Evolutionary conservation across 2,329 filamentous ascomycete species (phyloP).

Genomic region (Ophidiomyces ophidiicola): DNA sequence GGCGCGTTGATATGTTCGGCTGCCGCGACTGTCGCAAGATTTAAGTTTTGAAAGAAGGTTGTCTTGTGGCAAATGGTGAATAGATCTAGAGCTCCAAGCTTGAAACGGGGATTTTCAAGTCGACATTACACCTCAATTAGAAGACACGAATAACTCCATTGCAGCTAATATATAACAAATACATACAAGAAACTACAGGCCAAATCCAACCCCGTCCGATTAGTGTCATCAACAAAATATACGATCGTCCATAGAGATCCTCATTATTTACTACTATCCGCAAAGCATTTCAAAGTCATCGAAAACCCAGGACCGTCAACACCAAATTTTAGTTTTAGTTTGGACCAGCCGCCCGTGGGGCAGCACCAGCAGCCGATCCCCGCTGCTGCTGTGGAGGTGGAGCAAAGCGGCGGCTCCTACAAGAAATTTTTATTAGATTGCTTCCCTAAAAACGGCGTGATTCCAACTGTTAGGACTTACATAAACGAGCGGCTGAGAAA

Average conservation of each 20-base stretch:
- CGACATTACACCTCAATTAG: not conserved
- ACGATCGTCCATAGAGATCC: slow-evolving; percentile 1
- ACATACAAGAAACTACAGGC: slow-evolving; percentile 8
- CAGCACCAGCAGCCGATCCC: slow-evolving; percentile 7
- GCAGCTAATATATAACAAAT: slow-evolving; percentile 7
- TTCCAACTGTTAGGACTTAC: slow-evolving; percentile 32
- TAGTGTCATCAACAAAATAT: slow-evolving; percentile 3
- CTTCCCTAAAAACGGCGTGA: not conserved
- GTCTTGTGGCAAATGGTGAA: too few relatives aligned
- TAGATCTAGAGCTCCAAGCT: too few relatives aligned
- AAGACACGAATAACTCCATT: slow-evolving; percentile 2
- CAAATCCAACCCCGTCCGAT: slow-evolving; percentile 3
- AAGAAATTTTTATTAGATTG: slow-evolving; percentile 8
- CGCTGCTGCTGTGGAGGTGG: slow-evolving; percentile 2
- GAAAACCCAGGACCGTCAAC: slow-evolving; percentile 1
- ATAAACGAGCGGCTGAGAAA: slow-evolving; percentile 50
- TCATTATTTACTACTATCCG: slow-evolving; percentile 6
- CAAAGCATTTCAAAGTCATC: slow-evolving; percentile 2
- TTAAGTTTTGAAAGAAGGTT: slow-evolving; percentile 7
- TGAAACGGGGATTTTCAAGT: too few relatives aligned
- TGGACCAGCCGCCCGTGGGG: slow-evolving; percentile 8
- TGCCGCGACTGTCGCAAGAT: not conserved
- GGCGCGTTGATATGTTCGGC: too few relatives aligned
- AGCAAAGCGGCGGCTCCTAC: slow-evolving; percentile 18
- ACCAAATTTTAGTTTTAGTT: slow-evolving; percentile 5